Conservation (phyloP, 257 asterid genomes). For the Lavandula angustifolia region DNA sequence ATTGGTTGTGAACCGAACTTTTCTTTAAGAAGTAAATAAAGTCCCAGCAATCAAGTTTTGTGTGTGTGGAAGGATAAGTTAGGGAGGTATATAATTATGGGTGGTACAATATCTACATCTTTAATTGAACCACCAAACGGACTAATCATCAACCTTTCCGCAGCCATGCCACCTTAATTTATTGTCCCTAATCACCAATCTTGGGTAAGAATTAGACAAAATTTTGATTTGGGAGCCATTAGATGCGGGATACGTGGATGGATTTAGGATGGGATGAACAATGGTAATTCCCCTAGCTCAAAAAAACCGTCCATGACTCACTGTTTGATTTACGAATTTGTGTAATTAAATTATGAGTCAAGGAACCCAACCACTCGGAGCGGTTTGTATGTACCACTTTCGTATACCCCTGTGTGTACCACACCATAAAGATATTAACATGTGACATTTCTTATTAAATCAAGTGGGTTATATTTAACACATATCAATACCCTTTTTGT, state of each 20-base stretch:
- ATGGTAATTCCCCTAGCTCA: no score
- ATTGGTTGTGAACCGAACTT: neutral
- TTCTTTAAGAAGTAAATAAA: neutral
- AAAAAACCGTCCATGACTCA: no score
- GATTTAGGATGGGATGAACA: no score
- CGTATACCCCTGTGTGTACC: no score
- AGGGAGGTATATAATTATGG: neutral
- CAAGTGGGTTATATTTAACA: no score
- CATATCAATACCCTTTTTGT: no score
- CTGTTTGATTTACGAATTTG: no score
- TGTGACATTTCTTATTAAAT: no score
- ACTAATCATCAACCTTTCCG: slow-evolving; percentile 16
- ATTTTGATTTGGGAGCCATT: slow-evolving; percentile 10
- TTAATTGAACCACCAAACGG: slow-evolving; percentile 24
- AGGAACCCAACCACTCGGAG: slow-evolving; percentile 50
- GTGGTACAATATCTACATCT: slow-evolving; percentile 15
- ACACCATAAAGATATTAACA: no score
- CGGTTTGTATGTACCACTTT: no score
- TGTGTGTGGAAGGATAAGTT: neutral
- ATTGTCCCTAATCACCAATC: slow-evolving; percentile 25
- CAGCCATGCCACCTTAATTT: slow-evolving; percentile 27
- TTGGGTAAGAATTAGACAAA: slow-evolving; percentile 17
- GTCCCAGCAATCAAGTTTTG: neutral
- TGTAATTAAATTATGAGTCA: neutral
- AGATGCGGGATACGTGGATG: neutral